Percentiles rank a stretch among this genome's conserved stretches.
Evolutionary conservation across 495 filamentous ascomycete genomes (phyloP).

Genomic region (Penicillium alfredii): DNA sequence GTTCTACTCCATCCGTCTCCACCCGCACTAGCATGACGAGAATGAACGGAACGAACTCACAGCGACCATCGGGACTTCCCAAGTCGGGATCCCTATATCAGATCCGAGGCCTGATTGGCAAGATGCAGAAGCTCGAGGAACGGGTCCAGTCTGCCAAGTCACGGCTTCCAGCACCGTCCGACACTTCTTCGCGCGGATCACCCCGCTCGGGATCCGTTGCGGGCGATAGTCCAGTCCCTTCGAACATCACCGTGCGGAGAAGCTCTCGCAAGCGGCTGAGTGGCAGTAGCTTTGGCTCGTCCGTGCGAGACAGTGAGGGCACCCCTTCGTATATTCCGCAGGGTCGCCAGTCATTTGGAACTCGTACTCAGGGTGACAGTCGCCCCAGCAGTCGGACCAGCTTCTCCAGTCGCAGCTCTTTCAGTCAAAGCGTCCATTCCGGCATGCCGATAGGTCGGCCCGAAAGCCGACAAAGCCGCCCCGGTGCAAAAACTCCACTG

Average conservation of each 20-base stretch:
- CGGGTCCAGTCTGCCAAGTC: constrained; percentile 89
- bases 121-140: constrained; percentile 94
- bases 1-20: constrained; percentile 34
- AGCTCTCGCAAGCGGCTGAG: constrained; percentile 59
- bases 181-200: constrained; percentile 74
- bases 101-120: constrained; percentile 84
- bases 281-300: constrained; percentile 55
- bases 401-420: constrained; percentile 38
- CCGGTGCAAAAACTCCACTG: constrained; percentile 57
- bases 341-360: constrained; percentile 48
- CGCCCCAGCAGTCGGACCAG: constrained; percentile 46
- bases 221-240: constrained; percentile 55
- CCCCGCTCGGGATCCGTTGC: constrained; percentile 54
- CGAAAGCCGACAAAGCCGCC: constrained; percentile 66
- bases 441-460: constrained; percentile 36
- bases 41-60: constrained; percentile 17
- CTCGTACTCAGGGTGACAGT: constrained; percentile 35
- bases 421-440: constrained; percentile 38
- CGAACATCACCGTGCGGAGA: constrained; percentile 70
- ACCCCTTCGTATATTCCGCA: constrained; percentile 40
- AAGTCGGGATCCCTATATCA: constrained; percentile 85
- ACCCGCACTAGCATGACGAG: constrained; percentile 36
- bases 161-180: constrained; percentile 75
- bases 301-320: constrained; percentile 42
- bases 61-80: constrained; percentile 47